Percentiles rank a stretch among this genome's conserved stretches.
These are phyloP conservation scores for Meira miltonrushii DNA, from an alignment of 1,284 basidiomycete genomes.

Conservation along the genomic window DNA sequence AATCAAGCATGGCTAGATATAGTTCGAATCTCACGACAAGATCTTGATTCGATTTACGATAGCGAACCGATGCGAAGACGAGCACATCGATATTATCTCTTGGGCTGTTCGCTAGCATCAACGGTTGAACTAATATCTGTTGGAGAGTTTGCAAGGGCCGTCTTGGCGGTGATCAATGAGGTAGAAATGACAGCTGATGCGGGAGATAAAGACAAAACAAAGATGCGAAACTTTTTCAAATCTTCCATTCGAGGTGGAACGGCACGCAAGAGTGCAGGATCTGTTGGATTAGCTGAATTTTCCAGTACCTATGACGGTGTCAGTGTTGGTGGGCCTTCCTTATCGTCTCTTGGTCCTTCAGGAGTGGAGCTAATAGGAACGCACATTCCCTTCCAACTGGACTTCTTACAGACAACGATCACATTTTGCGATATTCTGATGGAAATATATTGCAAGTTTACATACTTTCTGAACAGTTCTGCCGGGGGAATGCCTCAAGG, in stretches of 20 bases:
- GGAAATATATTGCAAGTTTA: constrained; percentile 39
- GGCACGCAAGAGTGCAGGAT: neutral
- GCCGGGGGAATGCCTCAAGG: neutral
- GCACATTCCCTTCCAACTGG: constrained; percentile 28
- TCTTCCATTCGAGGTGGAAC: constrained; percentile 13
- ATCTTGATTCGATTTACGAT: constrained; percentile 25
- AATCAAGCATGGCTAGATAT: constrained; percentile 26
- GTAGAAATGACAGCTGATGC: constrained; percentile 21
- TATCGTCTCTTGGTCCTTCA: no score
- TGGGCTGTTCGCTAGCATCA: constrained; percentile 30
- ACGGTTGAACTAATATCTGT: constrained; percentile 26
- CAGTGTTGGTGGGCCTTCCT: no score
- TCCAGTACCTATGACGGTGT: no score
- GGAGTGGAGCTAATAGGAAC: no score
- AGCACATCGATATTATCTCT: constrained; percentile 22
- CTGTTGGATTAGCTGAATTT: no score
- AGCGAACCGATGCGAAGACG: constrained; percentile 31
- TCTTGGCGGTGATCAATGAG: constrained; percentile 30
- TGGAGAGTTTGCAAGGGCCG: constrained; percentile 23
- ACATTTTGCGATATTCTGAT: constrained; percentile 37
- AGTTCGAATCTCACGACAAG: constrained; percentile 18
- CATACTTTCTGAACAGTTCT: constrained; percentile 17
- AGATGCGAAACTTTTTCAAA: constrained; percentile 32
- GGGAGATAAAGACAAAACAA: constrained; percentile 20
- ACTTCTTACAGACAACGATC: constrained; percentile 38